phyloP scores from a whole-genome alignment of 1,284 basidiomycete species.

The Ganoderma lingzhi region DNA sequence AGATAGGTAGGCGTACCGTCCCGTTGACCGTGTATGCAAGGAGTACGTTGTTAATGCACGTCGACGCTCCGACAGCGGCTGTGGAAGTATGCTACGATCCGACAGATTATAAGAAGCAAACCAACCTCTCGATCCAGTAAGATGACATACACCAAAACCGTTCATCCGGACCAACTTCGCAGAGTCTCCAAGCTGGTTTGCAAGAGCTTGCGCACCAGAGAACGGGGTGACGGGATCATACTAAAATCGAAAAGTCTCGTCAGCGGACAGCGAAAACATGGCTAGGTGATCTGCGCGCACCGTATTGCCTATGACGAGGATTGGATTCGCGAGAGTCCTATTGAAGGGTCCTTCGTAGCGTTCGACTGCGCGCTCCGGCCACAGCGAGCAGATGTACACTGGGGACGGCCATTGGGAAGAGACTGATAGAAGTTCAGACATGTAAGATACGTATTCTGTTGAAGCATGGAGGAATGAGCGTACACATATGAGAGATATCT shows the following conservation, averaged over 20 bases:
- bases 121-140: neutral
- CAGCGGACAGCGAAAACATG: neutral
- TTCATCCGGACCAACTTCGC: conserved; percentile 29
- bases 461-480: neutral
- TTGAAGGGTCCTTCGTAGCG: conserved; percentile 37
- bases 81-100: conserved; percentile 5
- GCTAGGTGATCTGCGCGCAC: conserved; percentile 7
- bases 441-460: neutral
- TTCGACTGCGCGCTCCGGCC: conserved; percentile 36
- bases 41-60: conserved; percentile 1
- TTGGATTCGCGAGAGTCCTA: conserved; percentile 30
- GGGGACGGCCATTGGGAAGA: conserved; percentile 17
- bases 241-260: conserved; percentile 1
- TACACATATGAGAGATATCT: conserved; percentile 32
- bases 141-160: conserved; percentile 31
- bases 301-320: conserved; percentile 34
- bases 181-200: conserved; percentile 26
- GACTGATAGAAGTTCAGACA: conserved; percentile 9
- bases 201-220: conserved; percentile 22
- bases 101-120: neutral
- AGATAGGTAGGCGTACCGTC: conserved; percentile 7
- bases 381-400: conserved; percentile 24
- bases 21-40: conserved; percentile 10
- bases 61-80: neutral
- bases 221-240: conserved; percentile 34